Evolutionary conservation across 1,284 basidiomycete genomes (phyloP).

Genomic region (Ustilago shanxiensis): DNA sequence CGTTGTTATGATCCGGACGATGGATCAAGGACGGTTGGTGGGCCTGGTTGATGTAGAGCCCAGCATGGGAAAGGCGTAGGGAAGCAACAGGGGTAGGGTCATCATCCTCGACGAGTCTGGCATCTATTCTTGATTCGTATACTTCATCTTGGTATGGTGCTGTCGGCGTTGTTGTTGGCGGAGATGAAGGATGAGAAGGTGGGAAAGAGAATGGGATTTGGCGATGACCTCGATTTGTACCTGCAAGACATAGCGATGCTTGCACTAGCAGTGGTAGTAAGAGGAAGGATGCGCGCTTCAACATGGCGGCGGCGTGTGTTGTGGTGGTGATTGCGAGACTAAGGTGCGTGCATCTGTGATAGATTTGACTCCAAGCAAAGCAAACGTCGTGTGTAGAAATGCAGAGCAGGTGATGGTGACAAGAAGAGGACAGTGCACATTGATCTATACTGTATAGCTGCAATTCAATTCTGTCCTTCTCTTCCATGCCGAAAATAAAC

Average conservation of each 20-base stretch:
- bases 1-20: conserved; percentile 29
- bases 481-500: not conserved
- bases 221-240: conserved; percentile 25
- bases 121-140: conserved; percentile 5
- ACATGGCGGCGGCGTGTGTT: conserved; percentile 1
- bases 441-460: not conserved
- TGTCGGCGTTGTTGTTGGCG: conserved; percentile 12
- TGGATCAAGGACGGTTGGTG: conserved; percentile 28
- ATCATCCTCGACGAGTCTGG: conserved; percentile 38
- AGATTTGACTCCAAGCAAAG: not conserved
- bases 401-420: not conserved
- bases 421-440: not conserved
- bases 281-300: conserved; percentile 10
- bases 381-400: not conserved
- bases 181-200: conserved; percentile 8
- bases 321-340: not conserved
- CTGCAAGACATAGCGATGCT: conserved; percentile 17
- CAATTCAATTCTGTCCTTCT: too few species aligned
- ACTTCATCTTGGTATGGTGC: conserved; percentile 6
- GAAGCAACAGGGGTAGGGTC: conserved; percentile 37
- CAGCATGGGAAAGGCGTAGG: conserved; percentile 52
- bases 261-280: conserved; percentile 7
- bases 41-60: conserved; percentile 55
- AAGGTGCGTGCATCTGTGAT: not conserved
- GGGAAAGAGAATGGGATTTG: conserved; percentile 38